Evolutionary conservation across 164 flowering plant genomes (phyloP), one percentile per base, ranked within the genome.

Genomic region (Vitis cinerea): DNA sequence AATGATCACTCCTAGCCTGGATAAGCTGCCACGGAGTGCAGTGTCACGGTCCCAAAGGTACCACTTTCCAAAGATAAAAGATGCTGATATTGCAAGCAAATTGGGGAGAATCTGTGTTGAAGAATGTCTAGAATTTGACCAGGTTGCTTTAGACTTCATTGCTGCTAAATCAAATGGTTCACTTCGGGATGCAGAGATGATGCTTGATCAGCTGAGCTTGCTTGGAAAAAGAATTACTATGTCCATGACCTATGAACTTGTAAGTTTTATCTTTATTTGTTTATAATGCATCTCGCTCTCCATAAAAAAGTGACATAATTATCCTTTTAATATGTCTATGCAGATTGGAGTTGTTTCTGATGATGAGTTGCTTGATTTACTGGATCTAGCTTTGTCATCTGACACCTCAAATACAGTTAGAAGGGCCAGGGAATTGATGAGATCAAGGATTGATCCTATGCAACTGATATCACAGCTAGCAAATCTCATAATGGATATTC

Each of bases 161-260:
- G 94, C 96, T 72, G 70, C 86, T 50, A 90, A 81, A 78, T 85
- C 98, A 15, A 81, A 80, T 81, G 98, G 99, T 63, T 95, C 99
- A 17, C 81, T 93, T 68, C 87, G 96, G 66, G 98, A 95, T 79
- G 98, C 98, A 19, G 99, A 92, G 73, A 90, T 87, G 83, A 88
- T 89, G 88, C 93, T 95, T 65, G 99, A 95, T 71, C 99, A 95
- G 74, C 85, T 93, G 19, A 90, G 97, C 76, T 82, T 95, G 82
- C 92, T 93, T 65, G 94, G 98, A 29, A 86, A 82, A 83, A 83
- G 79, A 74, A 88, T 95, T 63, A 90, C 96, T 5, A 63, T 86
- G 61, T 73, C 96, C 55, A 73, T 87, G 72, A 87, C 85, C 11
- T 79, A 86, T 69, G 98, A 93, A 74, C 88, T 95, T 71, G 99